Base-by-base conservation (phyloP, 2,329 filamentous ascomycete genomes). In the Phialemonium atrogriseum region DNA sequence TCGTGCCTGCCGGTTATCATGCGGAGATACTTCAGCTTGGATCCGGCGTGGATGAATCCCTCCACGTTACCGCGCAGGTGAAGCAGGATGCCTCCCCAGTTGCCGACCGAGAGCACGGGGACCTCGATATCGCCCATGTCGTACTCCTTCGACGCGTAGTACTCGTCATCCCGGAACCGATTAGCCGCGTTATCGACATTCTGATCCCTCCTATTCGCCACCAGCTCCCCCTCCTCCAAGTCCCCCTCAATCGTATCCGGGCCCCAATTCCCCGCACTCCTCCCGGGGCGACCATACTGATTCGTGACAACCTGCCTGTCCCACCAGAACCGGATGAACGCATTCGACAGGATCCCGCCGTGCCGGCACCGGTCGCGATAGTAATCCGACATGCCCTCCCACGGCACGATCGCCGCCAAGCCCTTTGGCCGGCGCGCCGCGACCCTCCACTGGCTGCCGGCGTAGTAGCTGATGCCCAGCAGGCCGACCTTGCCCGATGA, bases 1-100 rank as follows among this genome's bases (percentile, higher is more conserved):
- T 82, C 77, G 35, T 82, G 77, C 0, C 77, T 64, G 2, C 77
- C 77, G 3, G 68, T 73, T 41, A 80, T 75, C 43, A 80, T 71
- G 4, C 76, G 66, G 1, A 81, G 59, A 39, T 76, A 82, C 45
- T 81, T 82, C 35, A 73, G 59, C 33, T 74, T 62, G 1, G 75
- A 80, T 1, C 73, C 73, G 0, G 76, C 76, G 29, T 72, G 62
- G 2, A 57, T 59, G 33, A 67, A 81, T 0, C 77, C 77, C 44
- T 77, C 64, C 7, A 81, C 62, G 39, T 81, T 81, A 3, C 77
- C 77, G 7, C 77, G 64, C 2, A 80, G 59, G 41, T 81, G 77
- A 1, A 82, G 60, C 2, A 75, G 50, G 24, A 80, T 80, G 1
- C 75, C 75, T 9, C 75, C 76, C 75, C 74, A 80, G 46, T 81